Evolutionary conservation across 2,329 filamentous ascomycete species (phyloP), one percentile per base, ranked within the genome.

Genomic region (Hypoxylon sp.): DNA sequence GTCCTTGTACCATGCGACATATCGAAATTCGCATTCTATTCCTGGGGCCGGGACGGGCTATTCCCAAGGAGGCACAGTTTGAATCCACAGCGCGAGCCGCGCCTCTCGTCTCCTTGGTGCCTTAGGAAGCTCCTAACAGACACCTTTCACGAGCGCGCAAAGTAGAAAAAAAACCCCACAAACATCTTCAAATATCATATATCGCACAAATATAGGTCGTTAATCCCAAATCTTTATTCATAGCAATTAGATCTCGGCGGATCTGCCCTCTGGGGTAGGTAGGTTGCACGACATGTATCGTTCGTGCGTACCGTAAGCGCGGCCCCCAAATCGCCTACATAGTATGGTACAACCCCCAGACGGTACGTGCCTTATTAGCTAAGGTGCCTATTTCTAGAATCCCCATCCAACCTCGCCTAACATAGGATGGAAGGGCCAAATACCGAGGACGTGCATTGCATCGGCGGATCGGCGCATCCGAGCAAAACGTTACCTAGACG

Each of bases 351-450:
- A 13, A 39, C 37, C 62, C 55, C 55, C 57, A 59, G 63, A 60
- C 44, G 42, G 37, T 33, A 44, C 26, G 14, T 35, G 26, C 31
- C 33, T 48, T 48, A 24, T 48, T 42, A 35, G 19, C 17, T 33
- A 26, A 31, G 26, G 44, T 39, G 33, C 55, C 67, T 70, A 70
- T 67, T 67, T 70, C 64, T 70, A 54, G 67, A 70, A 65, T 46
- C 47, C 59, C 55, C 19, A 22, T 59, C 57, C 35, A 44, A 13
- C 47, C 22, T 50, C 22, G 19, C 60, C 19, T 9, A 24, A 17
- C 37, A 55, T 61, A 33, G 51, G 62, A 55, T 59, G 50, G 44
- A 51, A 51, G 44, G 48, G 22, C 22, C 37, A 57, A 67, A 70
- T 70, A 68, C 67, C 67, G 64, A 67, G 42, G 47, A 59, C 53